phyloP scores from a whole-genome alignment of 208 protist species.

The Acanthamoeba royreba region DNA sequence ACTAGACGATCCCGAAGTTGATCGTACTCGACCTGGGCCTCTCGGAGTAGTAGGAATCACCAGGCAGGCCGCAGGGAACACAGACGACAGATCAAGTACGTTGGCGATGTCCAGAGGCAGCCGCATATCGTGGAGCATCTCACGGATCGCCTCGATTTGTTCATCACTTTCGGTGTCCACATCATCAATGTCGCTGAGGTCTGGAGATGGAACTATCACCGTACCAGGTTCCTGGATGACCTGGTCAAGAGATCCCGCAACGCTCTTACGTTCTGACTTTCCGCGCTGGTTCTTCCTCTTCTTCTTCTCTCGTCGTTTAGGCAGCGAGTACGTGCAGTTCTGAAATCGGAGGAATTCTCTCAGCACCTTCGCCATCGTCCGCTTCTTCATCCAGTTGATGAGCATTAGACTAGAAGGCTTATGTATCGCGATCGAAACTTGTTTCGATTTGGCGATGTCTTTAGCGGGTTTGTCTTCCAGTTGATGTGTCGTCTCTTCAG shows the following conservation, averaged over 20 bases:
- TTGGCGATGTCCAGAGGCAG: background rate
- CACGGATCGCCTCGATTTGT: background rate
- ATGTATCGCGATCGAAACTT: too few species aligned
- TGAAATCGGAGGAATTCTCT: background rate
- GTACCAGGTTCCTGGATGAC: background rate
- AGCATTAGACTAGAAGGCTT: too few species aligned
- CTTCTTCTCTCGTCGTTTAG: background rate
- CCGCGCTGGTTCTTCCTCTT: background rate
- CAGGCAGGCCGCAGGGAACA: background rate
- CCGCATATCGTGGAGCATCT: background rate
- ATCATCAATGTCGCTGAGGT: background rate
- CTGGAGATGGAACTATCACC: background rate
- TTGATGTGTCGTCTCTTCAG: too few species aligned
- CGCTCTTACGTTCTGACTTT: background rate
- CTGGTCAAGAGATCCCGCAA: background rate
- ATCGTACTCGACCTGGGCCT: too few species aligned
- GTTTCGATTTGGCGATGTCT: too few species aligned
- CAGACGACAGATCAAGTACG: background rate
- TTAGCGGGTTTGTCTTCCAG: too few species aligned
- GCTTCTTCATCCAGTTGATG: constrained; percentile 25
- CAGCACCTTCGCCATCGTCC: constrained; percentile 25
- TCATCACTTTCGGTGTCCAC: background rate
- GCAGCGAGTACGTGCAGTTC: background rate
- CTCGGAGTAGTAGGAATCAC: too few species aligned
- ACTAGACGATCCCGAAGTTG: too few species aligned